A percentile compares a stretch with the other conserved stretches of the same genome.
These are phyloP conservation scores for Hanseniaspora uvarum DNA, from an alignment of 1,139 yeast genomes.

Conservation along the genomic window DNA sequence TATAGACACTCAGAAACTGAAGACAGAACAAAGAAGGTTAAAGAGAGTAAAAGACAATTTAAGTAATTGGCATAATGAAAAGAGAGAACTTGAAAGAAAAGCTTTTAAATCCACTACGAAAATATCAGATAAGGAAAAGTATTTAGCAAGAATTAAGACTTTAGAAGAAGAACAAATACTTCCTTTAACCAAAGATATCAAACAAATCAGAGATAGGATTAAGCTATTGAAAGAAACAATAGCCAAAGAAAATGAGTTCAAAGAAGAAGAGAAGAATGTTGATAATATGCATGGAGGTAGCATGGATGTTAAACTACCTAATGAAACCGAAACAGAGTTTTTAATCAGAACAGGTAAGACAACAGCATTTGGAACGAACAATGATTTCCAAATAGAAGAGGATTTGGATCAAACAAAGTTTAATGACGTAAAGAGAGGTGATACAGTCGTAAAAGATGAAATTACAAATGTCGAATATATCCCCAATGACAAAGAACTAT, in stretches of 20 bases:
- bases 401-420: conserved; percentile 21
- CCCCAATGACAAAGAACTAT: conserved; percentile 20
- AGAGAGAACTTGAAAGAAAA: conserved; percentile 40
- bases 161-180: conserved; percentile 45
- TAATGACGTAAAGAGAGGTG: conserved; percentile 19
- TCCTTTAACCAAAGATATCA: conserved; percentile 48
- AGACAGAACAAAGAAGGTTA: conserved; percentile 62
- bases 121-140: conserved; percentile 52
- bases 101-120: conserved; percentile 45
- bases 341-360: conserved; percentile 81
- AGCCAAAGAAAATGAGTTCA: conserved; percentile 23
- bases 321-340: conserved; percentile 69
- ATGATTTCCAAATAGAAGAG: conserved; percentile 39
- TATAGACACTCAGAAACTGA: conserved; percentile 50
- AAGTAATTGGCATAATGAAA: conserved; percentile 37
- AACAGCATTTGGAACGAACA: conserved; percentile 79
- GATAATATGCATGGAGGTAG: conserved; percentile 18
- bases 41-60: conserved; percentile 50
- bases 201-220: conserved; percentile 55
- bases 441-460: conserved; percentile 13
- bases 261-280: not conserved
- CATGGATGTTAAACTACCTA: conserved; percentile 38
- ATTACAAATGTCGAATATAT: conserved; percentile 19
- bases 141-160: conserved; percentile 45
- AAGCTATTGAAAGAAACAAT: conserved; percentile 26